Base-by-base conservation (phyloP, 345 rosid genomes). In the Sonneratia alba region DNA sequence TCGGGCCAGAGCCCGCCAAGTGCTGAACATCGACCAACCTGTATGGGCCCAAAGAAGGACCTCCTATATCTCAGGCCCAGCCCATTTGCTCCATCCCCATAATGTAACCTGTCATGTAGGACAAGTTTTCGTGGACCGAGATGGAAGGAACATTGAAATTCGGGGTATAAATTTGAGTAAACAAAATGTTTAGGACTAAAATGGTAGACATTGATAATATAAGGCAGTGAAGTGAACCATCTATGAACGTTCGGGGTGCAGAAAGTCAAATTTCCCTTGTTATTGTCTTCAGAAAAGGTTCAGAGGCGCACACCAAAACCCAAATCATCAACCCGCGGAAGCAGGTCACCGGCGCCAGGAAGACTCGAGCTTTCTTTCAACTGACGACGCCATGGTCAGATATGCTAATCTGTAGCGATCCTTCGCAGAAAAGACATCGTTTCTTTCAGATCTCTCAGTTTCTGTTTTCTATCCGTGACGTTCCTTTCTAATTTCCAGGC, bases 401-500 rank as follows among this genome's bases (percentile, higher is more conserved):
- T 68, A 19, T 10, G 55, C 3, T 27, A 43, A 43, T 43, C 70
- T 56, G 55, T 68, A 24, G 56, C 16, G 14, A 22, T 43, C 14
- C 9, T 8, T 53, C 48, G 36, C 13, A n/a, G 40, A 13, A n/a
- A 2, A 36, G 34, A 47, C 51, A 24, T 19, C 42, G 49, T 42
- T 63, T 55, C 22, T 42, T 24, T 0, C 37, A 6, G 9, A 61
- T 27, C 7, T 22, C 43, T 71, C 71, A 6, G 12, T 34, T 42
- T 1, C 34, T 32, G 1, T 0, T 45, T 70, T 1, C 22, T 9
- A 4, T 32, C 13, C 0, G 13, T 62, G 66, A n/a, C 7, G 38
- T 12, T 13, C 13, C 6, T 14, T 1, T 11, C 37, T 62, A 1
- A 27, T 62, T 61, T 79, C 74, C 59, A 87, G 96, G 87, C 89